Evolutionary conservation across 2,329 filamentous ascomycete genomes (phyloP).

Genomic region (Trichoderma sp.): DNA sequence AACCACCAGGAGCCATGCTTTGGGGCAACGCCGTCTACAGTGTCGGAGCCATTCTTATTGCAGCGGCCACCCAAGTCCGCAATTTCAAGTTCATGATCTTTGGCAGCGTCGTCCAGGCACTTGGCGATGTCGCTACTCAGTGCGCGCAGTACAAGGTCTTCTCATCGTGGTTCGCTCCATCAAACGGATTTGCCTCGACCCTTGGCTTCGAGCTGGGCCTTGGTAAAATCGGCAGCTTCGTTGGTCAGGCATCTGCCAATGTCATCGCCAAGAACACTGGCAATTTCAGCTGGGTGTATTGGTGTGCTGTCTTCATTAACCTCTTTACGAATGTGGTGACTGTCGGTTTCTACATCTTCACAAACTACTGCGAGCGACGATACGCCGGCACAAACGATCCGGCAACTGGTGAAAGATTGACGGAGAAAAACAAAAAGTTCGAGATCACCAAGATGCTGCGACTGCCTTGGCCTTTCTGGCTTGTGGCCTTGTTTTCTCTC

Average conservation of each 20-base stretch:
- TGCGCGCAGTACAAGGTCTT: constrained; percentile 65
- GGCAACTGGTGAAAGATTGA: constrained; percentile 58
- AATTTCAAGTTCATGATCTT: constrained; percentile 60
- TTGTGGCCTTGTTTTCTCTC: constrained; percentile 51
- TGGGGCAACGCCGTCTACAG: constrained; percentile 61
- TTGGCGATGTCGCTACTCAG: constrained; percentile 63
- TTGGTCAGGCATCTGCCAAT: constrained; percentile 59
- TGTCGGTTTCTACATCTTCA: constrained; percentile 54
- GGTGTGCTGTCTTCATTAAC: constrained; percentile 62
- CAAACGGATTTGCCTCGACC: constrained; percentile 59
- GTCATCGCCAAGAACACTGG: constrained; percentile 55
- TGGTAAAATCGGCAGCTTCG: constrained; percentile 59
- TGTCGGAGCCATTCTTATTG: constrained; percentile 56
- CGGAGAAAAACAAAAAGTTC: constrained; percentile 57
- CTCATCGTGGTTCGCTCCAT: constrained; percentile 62
- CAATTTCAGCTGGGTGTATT: constrained; percentile 61
- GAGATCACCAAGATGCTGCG: constrained; percentile 54
- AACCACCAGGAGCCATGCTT: constrained; percentile 46
- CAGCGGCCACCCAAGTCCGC: constrained; percentile 53
- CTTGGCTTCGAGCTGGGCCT: constrained; percentile 59
- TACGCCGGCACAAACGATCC: constrained; percentile 49
- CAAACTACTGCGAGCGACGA: constrained; percentile 45
- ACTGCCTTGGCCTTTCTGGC: constrained; percentile 60
- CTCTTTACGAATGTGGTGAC: constrained; percentile 59
- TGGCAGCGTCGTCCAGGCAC: constrained; percentile 51